Base-by-base conservation (phyloP, 192 early-diverging fungal species). In the Rhizoclosmatium globosum region DNA sequence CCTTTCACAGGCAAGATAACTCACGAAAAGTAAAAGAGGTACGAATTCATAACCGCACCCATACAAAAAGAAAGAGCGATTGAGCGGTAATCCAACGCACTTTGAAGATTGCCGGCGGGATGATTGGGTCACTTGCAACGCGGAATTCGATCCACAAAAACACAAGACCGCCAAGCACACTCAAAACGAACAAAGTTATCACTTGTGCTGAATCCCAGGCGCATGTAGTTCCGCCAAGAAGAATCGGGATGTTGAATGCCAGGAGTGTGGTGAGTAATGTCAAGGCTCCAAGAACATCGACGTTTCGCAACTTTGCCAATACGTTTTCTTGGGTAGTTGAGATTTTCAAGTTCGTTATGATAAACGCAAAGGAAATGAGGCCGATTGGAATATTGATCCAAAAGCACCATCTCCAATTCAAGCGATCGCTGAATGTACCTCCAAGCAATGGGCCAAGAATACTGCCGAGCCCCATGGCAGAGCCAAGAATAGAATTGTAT, bases 401-500 rank as follows among this genome's bases (percentile, higher is more conserved):
- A 82, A 94, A 94, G 47, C 73, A 79, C 78, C 81, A 85, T 1
- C 82, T 31, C 82, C 85, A 83, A 39, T 31, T 61, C n/a, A 82
- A 13, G n/a, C 80, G 57, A 60, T 97, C 91, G 44, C 92, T 92
- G 53, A 97, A 93, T 6, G 91, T 81, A 47, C 97, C 97, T 71
- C 97, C 97, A 15, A 97, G 69, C 17, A 96, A 84, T 0, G 97
- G 95, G 2, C 95, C 97, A 4, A 95, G 66, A 4, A 95, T 91
- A 2, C 92, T 92, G 3, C 93, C 90, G 56, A 95, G 67, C 2
- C 92, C 94, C 86, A 94, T 93, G 0, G 92, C 91, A 68, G 90
- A 92, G 47, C 94, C 94, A 21, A 95, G 88, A 43, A 95, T 81
- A 19, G 11, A 7, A 7, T 62, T 7, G 21, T 62, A 62, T 77